phyloP scores from a whole-genome alignment of 306 rosid species.

The Rosa multiflora region DNA sequence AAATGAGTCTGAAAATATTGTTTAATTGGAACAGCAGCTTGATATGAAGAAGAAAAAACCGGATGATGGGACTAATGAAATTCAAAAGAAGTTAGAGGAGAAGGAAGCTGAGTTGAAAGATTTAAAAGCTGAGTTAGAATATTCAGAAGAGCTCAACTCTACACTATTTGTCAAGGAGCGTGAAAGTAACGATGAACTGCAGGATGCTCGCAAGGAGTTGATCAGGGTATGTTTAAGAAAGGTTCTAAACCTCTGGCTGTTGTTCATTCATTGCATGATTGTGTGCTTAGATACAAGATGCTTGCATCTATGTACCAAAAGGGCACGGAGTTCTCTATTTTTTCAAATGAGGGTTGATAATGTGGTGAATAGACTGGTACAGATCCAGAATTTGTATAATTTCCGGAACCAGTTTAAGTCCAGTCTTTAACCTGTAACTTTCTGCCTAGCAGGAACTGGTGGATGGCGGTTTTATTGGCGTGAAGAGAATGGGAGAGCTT shows the following conservation, averaged over 20 bases:
- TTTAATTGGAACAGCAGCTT: slow-evolving; percentile 18
- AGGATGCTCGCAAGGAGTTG: slow-evolving; percentile 68
- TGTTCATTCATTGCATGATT: background rate
- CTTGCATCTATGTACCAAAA: background rate
- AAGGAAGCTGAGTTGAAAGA: slow-evolving; percentile 39
- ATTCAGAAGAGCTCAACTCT: slow-evolving; percentile 39
- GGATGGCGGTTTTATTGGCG: slow-evolving; percentile 34
- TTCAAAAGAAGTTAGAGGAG: slow-evolving; percentile 40
- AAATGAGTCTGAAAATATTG: background rate
- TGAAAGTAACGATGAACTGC: slow-evolving; percentile 62
- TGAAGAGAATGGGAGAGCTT: slow-evolving; percentile 55
- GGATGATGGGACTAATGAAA: slow-evolving; percentile 44
- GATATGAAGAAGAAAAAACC: background rate
- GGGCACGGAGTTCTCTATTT: background rate
- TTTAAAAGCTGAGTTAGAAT: slow-evolving; percentile 34
- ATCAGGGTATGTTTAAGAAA: slow-evolving; percentile 39
- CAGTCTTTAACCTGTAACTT: background rate
- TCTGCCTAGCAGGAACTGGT: slow-evolving; percentile 31
- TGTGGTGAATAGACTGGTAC: background rate
- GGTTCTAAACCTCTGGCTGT: background rate
- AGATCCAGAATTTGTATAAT: background rate
- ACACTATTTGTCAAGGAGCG: slow-evolving; percentile 54
- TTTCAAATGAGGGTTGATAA: background rate
- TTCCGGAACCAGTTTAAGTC: background rate
- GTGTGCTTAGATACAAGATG: background rate